Evolutionary conservation across 164 flowering plant species (phyloP), one percentile per base, ranked within the genome.

Genomic region (Aristolochia californica): DNA sequence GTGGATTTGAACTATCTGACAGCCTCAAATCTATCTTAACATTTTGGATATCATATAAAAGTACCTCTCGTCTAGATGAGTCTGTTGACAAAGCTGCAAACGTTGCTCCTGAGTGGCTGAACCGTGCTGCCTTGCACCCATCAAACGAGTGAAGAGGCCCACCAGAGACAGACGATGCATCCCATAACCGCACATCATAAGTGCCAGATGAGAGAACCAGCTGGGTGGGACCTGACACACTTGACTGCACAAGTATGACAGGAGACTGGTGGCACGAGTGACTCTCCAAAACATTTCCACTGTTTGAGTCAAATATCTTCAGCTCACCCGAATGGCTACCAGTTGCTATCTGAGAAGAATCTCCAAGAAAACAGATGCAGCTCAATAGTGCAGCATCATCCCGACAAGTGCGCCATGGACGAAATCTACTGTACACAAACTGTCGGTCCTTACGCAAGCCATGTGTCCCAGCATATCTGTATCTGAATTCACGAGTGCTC

Each of bases 391-490:
- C 71, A 69, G 77, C 74, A 55, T 90, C 99, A 71, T 94, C 97
- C 18, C 97, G 72, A 71, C 96, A 90, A 58, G 87, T 84, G 48
- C 97, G 65, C 99, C 95, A 90, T 1, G 97, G 97, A 75, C 83
- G 77, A 69, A 90, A 94, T 70, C 97, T 78, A 68, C 97, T 89
- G 65, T 80, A 94, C 34, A 94, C 84, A 74, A 87, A 88, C 55
- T 90, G 99, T 14, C 97, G 88, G 65, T 94, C 95, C 73, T 73
- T 81, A 20, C 87, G 83, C 59, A 68, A 71, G 61, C 97, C 86
- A 64, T 81, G 85, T 45, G 80, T 72, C 16, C 97, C 95, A 55
- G 97, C 96, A 71, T 80, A 77, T 56, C 56, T 68, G 48, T 64
- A 73, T 73, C 74, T 79, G 67, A 75, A 79, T 58, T 90, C 96